Percentiles rank a stretch among this genome's conserved stretches.
These are phyloP conservation scores for Kingdonia uniflora DNA, from an alignment of 164 flowering plant genomes.

Conservation along the genomic window DNA sequence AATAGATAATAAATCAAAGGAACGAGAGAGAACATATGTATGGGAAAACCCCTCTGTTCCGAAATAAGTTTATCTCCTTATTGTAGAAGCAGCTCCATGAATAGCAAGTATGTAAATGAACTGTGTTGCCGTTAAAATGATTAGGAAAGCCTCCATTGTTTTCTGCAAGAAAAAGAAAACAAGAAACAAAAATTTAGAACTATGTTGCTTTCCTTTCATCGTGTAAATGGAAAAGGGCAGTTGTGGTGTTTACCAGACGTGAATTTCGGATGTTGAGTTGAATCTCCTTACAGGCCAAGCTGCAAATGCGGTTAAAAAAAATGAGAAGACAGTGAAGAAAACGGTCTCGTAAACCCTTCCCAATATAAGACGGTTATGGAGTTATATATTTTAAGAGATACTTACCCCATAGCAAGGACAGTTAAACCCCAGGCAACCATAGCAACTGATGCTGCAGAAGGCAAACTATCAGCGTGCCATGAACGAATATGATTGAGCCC, in stretches of 20 bases:
- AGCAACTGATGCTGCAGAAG: conserved; percentile 60
- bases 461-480: conserved; percentile 53
- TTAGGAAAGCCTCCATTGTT: conserved; percentile 88
- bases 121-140: conserved; percentile 77
- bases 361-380: too few relatives aligned
- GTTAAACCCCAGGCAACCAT: conserved; percentile 76
- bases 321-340: too few relatives aligned
- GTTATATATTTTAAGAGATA: background rate
- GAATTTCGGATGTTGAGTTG: conserved; percentile 40
- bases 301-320: too few relatives aligned
- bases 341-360: too few relatives aligned
- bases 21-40: too few relatives aligned
- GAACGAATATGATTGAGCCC: conserved; percentile 51
- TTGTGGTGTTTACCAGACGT: conserved; percentile 41
- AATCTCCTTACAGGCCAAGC: conserved; percentile 87
- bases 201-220: background rate
- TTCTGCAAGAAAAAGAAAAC: conserved; percentile 34
- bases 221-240: background rate
- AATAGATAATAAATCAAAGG: too few relatives aligned
- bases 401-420: conserved; percentile 82
- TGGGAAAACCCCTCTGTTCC: too few relatives aligned
- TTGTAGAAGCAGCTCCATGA: conserved; percentile 26
- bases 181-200: background rate
- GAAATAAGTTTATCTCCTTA: too few relatives aligned
- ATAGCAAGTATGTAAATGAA: conserved; percentile 59